Conservation (phyloP, 2,329 filamentous ascomycete genomes). For the Neofusicoccum kwambonambiense region DNA sequence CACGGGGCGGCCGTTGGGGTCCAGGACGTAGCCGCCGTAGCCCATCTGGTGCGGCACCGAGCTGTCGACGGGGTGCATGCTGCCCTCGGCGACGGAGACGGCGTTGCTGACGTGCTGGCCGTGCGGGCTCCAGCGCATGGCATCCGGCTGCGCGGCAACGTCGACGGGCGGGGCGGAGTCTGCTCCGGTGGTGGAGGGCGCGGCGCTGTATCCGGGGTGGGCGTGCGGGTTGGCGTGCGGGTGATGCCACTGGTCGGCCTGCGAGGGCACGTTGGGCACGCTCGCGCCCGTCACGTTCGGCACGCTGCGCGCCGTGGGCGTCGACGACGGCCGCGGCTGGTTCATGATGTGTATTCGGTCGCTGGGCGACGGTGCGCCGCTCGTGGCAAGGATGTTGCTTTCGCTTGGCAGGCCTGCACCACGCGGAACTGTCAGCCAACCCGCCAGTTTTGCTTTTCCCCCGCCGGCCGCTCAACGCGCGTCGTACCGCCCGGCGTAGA, state of each 20-base stretch:
- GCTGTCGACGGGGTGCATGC: constrained; percentile 16
- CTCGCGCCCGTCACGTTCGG: constrained; percentile 36
- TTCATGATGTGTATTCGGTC: constrained; percentile 40
- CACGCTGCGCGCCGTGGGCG: constrained; percentile 37
- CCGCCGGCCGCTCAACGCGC: constrained; percentile 9
- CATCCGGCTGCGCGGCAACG: constrained; percentile 29
- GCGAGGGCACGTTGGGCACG: constrained; percentile 24
- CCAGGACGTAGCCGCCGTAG: constrained; percentile 32
- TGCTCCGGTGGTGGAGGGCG: constrained; percentile 7
- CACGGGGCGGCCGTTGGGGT: constrained; percentile 38
- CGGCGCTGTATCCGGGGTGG: constrained; percentile 16
- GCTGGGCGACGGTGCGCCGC: constrained; percentile 38
- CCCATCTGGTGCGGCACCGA: constrained; percentile 18
- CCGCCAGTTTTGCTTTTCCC: constrained; percentile 12
- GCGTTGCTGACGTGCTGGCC: constrained; percentile 30
- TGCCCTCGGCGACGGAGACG: constrained; percentile 31
- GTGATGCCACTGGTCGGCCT: constrained; percentile 37
- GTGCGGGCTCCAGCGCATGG: constrained; percentile 35
- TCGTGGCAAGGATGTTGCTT: constrained; percentile 25
- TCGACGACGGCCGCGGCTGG: constrained; percentile 38
- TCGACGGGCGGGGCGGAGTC: constrained; percentile 26
- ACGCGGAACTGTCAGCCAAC: constrained; percentile 12
- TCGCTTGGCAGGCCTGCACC: constrained; percentile 17
- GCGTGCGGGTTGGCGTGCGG: constrained; percentile 27
- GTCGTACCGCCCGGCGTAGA: neutral